Percentiles rank a stretch among this genome's conserved stretches.
phyloP scores from a whole-genome alignment of 306 rosid genomes.

The Citrullus mucosospermus region DNA sequence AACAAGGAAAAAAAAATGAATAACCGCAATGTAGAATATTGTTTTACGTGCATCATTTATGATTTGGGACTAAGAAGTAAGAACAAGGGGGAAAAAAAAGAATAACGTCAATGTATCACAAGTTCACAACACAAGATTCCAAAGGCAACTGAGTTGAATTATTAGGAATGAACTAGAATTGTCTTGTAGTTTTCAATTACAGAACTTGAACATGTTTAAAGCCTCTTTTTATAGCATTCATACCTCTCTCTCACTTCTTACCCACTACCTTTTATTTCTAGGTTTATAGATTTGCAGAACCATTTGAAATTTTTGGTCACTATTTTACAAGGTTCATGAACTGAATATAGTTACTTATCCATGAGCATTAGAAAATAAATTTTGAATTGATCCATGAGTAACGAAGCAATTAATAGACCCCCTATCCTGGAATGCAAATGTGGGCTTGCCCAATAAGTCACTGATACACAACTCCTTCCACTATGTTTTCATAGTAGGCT shows the following conservation, averaged over 20 bases:
- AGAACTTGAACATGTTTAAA: not conserved
- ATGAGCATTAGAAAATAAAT: not conserved
- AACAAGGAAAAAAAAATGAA: not conserved
- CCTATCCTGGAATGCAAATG: not conserved
- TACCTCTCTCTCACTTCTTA: not conserved
- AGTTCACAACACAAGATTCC: not conserved
- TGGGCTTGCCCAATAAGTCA: not conserved
- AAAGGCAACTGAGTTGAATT: not conserved
- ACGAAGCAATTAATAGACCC: not conserved
- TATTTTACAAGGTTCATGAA: not conserved
- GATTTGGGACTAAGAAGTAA: not conserved
- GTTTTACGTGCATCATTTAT: not conserved
- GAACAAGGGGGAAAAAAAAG: not conserved
- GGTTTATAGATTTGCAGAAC: not conserved
- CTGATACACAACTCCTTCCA: not conserved
- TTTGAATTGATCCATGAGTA: not conserved
- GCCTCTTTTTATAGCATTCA: not conserved
- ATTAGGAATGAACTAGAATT: not conserved
- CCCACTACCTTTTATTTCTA: not conserved
- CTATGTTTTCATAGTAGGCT: not conserved
- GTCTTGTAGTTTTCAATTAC: not conserved
- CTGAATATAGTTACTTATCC: not conserved
- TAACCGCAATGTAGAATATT: not conserved
- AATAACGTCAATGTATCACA: not conserved
- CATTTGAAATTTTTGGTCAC: not conserved